Base-by-base conservation (phyloP, 2,329 filamentous ascomycete species). In the Fusarium sp. region DNA sequence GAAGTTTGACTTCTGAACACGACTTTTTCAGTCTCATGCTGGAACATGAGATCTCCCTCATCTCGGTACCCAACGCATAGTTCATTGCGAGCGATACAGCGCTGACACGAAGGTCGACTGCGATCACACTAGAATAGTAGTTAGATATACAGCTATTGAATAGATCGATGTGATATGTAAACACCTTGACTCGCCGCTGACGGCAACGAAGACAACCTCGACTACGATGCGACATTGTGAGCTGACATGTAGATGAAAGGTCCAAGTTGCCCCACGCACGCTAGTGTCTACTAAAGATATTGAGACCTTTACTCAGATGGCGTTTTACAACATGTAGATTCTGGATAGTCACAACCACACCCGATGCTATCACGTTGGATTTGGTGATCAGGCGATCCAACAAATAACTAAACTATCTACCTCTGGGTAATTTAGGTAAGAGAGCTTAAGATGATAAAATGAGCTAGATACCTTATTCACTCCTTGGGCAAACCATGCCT, bases 1-100 rank as follows among this genome's bases (percentile, higher is more conserved):
- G 52, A 44, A 2, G 63, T 33, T 22, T 63, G 67, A 22, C 53
- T 66, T 31, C 53, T 72, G 14, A 45, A 46, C 6, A 77, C 69
- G 3, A 77, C 64, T 51, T 78, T 79, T 34, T 72, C 57, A 0
- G 78, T 81, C 63, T 81, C 78, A 49, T 80, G 63, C 5, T 79
- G 75, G 54, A 81, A 81, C 28, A 80, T 71, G 18, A 81, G 69
- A n/a, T 76, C 75, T 9, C 71, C 59, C 28, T 81, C 78, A 20
- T 82, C 80, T 31, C 79, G 73, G 62, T 81, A 82, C 13, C 79
- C 79, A 28, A 78, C 75, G 53, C 81, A 82, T 10, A 77, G 50
- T 55, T 81, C 80, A 34, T 76, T 74, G 42, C 79, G 80, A 17
- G 75, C 72, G 42, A 81, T 63, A 44, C 80, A 82, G 34, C 79